Conservation (phyloP, 768 basidiomycete genomes). For the Mycena alexandri region DNA sequence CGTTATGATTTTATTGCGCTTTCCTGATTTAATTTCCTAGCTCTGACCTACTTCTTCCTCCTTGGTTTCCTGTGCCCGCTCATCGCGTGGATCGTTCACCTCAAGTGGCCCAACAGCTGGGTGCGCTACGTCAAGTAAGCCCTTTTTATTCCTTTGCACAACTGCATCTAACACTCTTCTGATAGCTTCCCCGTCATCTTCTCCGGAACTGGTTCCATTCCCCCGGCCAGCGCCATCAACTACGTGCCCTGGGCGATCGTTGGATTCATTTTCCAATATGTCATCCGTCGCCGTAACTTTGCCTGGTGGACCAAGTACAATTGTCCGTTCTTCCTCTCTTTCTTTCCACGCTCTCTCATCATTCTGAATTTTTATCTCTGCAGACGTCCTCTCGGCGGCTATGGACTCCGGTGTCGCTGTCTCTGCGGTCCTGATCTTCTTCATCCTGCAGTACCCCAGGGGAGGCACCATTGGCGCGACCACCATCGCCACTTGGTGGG, state of each 20-base stretch:
- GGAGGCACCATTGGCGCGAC: constrained; percentile 58
- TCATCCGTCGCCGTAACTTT: constrained; percentile 70
- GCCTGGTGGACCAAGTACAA: constrained; percentile 81
- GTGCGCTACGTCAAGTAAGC: constrained; percentile 74
- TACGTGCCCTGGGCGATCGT: constrained; percentile 76
- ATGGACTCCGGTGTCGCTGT: constrained; percentile 67
- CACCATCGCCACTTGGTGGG: constrained; percentile 62
- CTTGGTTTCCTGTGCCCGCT: constrained; percentile 74
- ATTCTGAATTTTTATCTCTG: too few relatives aligned
- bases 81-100: constrained; percentile 63
- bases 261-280: constrained; percentile 75
- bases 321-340: constrained; percentile 50
- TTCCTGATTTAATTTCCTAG: constrained; percentile 58
- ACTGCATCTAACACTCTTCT: background rate
- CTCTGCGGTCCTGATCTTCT: constrained; percentile 62
- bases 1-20: background rate
- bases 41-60: constrained; percentile 81
- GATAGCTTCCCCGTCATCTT: constrained; percentile 68
- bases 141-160: constrained; percentile 15
- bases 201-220: constrained; percentile 70
- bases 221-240: constrained; percentile 79
- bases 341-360: too few relatives aligned
- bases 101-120: constrained; percentile 73
- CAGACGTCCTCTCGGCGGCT: constrained; percentile 59
- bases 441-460: constrained; percentile 60